A percentile compares a stretch with the other conserved stretches of the same genome.
phyloP scores from a whole-genome alignment of 2,329 filamentous ascomycete genomes.

The Escovopsis weberi region DNA sequence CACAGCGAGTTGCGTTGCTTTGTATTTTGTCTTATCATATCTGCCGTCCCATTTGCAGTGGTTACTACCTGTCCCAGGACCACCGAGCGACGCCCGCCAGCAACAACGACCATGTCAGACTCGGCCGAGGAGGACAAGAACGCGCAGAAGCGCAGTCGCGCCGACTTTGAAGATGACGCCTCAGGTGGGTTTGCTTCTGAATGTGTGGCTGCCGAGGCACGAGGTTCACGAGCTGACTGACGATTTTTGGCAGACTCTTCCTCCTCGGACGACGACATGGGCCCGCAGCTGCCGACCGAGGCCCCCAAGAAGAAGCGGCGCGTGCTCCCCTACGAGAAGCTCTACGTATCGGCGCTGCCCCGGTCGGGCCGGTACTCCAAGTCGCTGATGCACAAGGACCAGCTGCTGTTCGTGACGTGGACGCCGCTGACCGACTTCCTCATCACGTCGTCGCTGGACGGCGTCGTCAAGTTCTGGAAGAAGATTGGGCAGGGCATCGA shows the following conservation, averaged over 20 bases:
- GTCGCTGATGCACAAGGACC: conserved; percentile 97
- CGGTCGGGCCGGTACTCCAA: conserved; percentile 73
- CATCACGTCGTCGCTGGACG: conserved; percentile 85
- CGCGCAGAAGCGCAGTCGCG: conserved; percentile 36
- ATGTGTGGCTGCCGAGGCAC: not conserved
- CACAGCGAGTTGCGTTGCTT: too few relatives aligned
- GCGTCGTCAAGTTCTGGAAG: conserved; percentile 99
- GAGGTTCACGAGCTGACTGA: not conserved
- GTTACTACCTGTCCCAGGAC: too few relatives aligned
- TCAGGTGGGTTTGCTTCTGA: conserved; percentile 18
- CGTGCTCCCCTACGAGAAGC: conserved; percentile 83
- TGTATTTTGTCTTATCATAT: too few relatives aligned
- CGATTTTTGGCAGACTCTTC: conserved; percentile 25
- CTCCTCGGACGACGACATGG: conserved; percentile 85
- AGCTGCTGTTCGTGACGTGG: conserved; percentile 73
- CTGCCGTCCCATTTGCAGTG: too few relatives aligned
- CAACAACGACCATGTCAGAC: conserved; percentile 8
- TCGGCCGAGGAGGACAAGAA: conserved; percentile 18
- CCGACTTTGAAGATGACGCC: conserved; percentile 35
- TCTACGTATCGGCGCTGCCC: conserved; percentile 84
- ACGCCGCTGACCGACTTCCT: conserved; percentile 89
- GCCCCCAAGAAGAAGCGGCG: conserved; percentile 82
- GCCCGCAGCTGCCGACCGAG: conserved; percentile 72
- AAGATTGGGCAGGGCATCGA: conserved; percentile 82
- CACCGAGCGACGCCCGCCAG: too few relatives aligned